Percentiles rank a stretch among this genome's conserved stretches.
These are phyloP conservation scores for Truncatella angustata DNA, from an alignment of 2,329 filamentous ascomycete species.

Conservation along the genomic window DNA sequence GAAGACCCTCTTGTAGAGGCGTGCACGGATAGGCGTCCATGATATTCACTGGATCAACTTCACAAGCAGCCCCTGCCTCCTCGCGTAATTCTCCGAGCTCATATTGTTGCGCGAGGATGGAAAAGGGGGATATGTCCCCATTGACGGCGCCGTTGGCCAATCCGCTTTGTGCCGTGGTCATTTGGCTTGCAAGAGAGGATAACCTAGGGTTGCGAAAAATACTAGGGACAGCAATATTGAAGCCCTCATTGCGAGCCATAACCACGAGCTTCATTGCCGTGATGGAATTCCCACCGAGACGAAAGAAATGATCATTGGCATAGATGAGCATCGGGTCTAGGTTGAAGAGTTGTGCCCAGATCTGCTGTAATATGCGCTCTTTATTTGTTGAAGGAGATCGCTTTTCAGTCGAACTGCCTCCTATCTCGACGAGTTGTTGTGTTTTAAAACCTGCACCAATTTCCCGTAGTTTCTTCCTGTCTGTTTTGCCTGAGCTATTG, in stretches of 20 bases:
- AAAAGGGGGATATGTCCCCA: background rate
- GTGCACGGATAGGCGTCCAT: conserved; percentile 6
- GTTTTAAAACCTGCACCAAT: background rate
- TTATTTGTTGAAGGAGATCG: background rate
- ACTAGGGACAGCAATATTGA: background rate
- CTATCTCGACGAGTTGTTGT: background rate
- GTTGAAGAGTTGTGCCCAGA: background rate
- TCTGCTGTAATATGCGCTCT: conserved; percentile 1
- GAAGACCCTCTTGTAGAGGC: background rate
- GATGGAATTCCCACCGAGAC: conserved; percentile 4
- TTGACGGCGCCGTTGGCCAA: background rate
- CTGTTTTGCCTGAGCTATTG: background rate
- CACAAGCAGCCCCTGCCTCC: no score
- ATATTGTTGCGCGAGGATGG: background rate
- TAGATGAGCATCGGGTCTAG: background rate
- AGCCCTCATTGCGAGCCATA: background rate
- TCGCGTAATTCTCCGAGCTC: no score
- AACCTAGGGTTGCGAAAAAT: conserved; percentile 2
- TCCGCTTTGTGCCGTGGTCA: background rate
- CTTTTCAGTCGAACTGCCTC: background rate
- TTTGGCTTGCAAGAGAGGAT: background rate
- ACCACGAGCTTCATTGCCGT: conserved; percentile 4
- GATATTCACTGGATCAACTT: background rate
- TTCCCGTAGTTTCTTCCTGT: background rate
- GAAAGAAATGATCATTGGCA: conserved; percentile 3